Conservation (phyloP, 805 yeast genomes). For the Sungouiozyma ichnusensis region DNA sequence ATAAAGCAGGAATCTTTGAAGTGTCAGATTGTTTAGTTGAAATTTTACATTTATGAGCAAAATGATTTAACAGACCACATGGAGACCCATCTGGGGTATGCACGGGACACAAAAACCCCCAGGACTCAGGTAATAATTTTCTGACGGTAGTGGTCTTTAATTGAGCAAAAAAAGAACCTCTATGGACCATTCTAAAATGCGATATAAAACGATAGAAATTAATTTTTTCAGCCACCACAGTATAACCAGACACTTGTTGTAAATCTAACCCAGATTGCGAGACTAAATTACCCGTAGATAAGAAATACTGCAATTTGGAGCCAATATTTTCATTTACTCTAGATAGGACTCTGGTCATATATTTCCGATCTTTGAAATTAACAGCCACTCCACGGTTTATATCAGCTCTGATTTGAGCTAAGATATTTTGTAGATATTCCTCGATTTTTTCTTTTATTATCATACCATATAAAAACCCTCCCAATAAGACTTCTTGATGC, state of each 20-base stretch:
- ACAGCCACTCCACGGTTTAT: constrained; percentile 71
- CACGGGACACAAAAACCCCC: constrained; percentile 99
- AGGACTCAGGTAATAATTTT: constrained; percentile 90
- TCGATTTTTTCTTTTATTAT: constrained; percentile 93
- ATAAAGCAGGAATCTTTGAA: constrained; percentile 52
- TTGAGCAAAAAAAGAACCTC: constrained; percentile 98
- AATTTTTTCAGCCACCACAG: constrained; percentile 97
- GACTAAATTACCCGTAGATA: constrained; percentile 93
- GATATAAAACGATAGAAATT: constrained; percentile 93
- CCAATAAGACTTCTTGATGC: constrained; percentile 92
- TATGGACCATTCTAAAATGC: constrained; percentile 99
- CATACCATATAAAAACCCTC: constrained; percentile 96
- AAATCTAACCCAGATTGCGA: constrained; percentile 95
- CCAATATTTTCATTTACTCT: constrained; percentile 91
- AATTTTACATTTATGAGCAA: constrained; percentile 88
- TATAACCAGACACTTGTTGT: constrained; percentile 96
- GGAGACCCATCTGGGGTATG: constrained; percentile 99
- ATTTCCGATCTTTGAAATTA: constrained; percentile 73
- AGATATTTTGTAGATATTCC: constrained; percentile 70
- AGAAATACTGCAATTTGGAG: constrained; percentile 83
- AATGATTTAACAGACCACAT: constrained; percentile 94
- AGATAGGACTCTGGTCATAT: constrained; percentile 66
- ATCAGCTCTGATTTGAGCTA: constrained; percentile 67
- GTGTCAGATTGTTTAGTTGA: constrained; percentile 72
- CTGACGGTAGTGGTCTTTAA: constrained; percentile 95